phyloP scores from a whole-genome alignment of 306 rosid genomes.

The Medicago lupulina region DNA sequence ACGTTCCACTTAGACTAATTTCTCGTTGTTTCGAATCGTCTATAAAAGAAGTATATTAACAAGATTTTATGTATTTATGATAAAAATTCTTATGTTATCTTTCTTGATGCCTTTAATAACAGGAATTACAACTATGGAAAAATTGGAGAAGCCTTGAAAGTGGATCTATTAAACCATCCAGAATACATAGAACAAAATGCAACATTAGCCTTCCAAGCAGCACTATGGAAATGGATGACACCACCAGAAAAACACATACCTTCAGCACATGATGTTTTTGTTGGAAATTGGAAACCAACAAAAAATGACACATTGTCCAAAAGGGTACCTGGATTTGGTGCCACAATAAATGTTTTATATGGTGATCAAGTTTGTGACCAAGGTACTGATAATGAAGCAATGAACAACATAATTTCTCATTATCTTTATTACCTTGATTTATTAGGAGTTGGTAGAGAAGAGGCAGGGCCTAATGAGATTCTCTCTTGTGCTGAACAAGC shows the following conservation, averaged over 20 bases:
- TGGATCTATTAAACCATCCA: constrained; percentile 82
- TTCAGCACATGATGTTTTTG: constrained; percentile 79
- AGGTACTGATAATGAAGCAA: constrained; percentile 68
- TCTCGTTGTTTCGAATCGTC: too few relatives aligned
- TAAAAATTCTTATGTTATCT: constrained; percentile 1
- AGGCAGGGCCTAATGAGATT: constrained; percentile 76
- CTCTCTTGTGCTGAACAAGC: constrained; percentile 82
- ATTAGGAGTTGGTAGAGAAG: constrained; percentile 75
- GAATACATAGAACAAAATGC: constrained; percentile 95
- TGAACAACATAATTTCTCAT: constrained; percentile 86
- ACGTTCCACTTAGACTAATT: too few relatives aligned
- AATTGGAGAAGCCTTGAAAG: constrained; percentile 74
- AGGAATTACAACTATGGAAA: constrained; percentile 96
- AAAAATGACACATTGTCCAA: constrained; percentile 85
- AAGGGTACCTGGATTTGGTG: constrained; percentile 87
- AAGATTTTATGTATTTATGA: background rate
- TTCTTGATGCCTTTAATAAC: constrained; percentile 27
- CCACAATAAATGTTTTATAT: constrained; percentile 81
- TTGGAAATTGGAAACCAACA: constrained; percentile 92
- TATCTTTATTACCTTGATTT: constrained; percentile 86
- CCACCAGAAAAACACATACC: constrained; percentile 83
- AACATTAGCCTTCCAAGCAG: constrained; percentile 86
- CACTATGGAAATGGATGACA: constrained; percentile 89
- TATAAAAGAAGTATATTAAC: background rate
- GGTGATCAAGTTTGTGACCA: constrained; percentile 74